phyloP scores from a whole-genome alignment of 164 flowering plant genomes.

The Chimonanthus praecox region DNA sequence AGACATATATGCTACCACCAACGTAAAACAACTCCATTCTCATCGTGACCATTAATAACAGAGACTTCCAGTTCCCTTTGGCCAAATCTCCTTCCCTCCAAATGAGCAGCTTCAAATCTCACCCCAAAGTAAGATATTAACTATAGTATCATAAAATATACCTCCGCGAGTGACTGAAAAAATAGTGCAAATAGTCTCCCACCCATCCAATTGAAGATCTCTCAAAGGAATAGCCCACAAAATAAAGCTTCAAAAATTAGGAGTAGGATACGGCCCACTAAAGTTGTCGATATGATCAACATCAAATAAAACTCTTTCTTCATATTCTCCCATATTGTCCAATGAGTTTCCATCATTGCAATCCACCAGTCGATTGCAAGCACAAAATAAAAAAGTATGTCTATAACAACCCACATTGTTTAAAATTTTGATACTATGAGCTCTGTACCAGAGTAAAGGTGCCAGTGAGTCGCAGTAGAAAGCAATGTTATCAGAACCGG shows the following conservation, averaged over 20 bases:
- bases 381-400: slow-evolving; percentile 48
- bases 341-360: slow-evolving; percentile 64
- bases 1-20: too few relatives aligned
- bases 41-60: slow-evolving; percentile 50
- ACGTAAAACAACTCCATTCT: slow-evolving; percentile 1
- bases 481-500: slow-evolving; percentile 17
- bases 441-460: slow-evolving; percentile 36
- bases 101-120: slow-evolving; percentile 50
- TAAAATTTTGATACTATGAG: slow-evolving; percentile 60
- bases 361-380: slow-evolving; percentile 88
- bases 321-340: slow-evolving; percentile 67
- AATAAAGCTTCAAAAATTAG: slow-evolving; percentile 43
- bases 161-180: slow-evolving; percentile 72
- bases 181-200: slow-evolving; percentile 46
- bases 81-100: slow-evolving; percentile 63
- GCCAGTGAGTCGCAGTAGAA: slow-evolving; percentile 61
- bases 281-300: slow-evolving; percentile 49
- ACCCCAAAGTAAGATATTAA: slow-evolving; percentile 69
- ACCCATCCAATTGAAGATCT: slow-evolving; percentile 33
- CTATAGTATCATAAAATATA: slow-evolving; percentile 95
- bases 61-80: slow-evolving; percentile 65
- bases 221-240: slow-evolving; percentile 57
- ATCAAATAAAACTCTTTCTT: slow-evolving; percentile 80
- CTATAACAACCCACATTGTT: slow-evolving; percentile 61
- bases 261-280: slow-evolving; percentile 60